Evolutionary conservation across 164 flowering plant genomes (phyloP), one percentile per base, ranked within the genome.

Genomic region (Nymphaea thermarum): DNA sequence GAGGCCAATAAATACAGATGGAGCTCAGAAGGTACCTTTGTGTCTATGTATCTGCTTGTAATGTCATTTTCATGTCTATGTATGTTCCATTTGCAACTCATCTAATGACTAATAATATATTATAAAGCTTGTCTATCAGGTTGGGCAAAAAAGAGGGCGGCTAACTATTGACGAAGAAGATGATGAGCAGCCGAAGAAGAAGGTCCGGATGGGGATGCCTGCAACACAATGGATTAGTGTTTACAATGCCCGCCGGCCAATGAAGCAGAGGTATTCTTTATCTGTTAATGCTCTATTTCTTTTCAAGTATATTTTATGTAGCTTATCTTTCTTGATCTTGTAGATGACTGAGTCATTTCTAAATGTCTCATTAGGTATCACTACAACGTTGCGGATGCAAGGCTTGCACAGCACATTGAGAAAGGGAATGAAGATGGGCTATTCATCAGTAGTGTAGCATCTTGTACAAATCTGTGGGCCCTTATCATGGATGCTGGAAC

Each of bases 401-500:
- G 98, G 75, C 87, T 93, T 44, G 51, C 82, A 18, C 92, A 90
- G 61, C 98, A 93, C 74, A 83, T 93, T 67, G 96, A 87, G 63
- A 93, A 89, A 76, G 97, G 97, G 70, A 82, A 82, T 78, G 94
- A 84, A 70, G 98, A 93, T 79, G 92, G 96, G 10, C 76, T 93
- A 42, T 87, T 65, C 78, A 91, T 93, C 66, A 90, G 94, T 75
- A 75, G 97, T 73, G 96, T 93, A 43, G 89, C 94, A 65, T 93
- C 96, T 36, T 82, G 82, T 75, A 72, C 87, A 64, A 84, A 89
- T 68, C 79, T 91, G 5, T 93, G 98, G 98, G 97, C 98, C 66
- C 73, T 93, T 16, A 91, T 93, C 43, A 91, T 93, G 98, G 98
- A 93, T 81, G 96, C 97, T 16, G 97, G 97, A 66, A 91, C 98